Base-by-base conservation (phyloP, 2,329 filamentous ascomycete genomes). In the Colletotrichum cereale region DNA sequence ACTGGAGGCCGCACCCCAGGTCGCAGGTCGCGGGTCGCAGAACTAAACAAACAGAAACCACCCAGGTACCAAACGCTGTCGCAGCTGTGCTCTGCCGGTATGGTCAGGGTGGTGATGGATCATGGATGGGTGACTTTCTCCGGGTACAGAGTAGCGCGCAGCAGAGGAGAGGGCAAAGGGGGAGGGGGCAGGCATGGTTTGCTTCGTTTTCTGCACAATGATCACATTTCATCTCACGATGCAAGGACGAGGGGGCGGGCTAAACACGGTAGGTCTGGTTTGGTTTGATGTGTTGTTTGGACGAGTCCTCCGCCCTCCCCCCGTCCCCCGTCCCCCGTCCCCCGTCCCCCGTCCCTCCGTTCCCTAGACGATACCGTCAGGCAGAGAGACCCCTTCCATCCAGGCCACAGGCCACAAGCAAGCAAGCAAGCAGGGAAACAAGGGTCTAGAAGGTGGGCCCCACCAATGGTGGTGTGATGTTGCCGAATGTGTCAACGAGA, bases 391-490 rank as follows among this genome's bases (percentile, higher is more conserved):
- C 40, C 40, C 66, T 55, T 57, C 44, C 44, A 16, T 38, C 53
- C 34, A 55, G 47, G 11, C 44, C 44, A 24, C n/a, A 57, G 38
- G n/a, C 56, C 40, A 48, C 52, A 24, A 34, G 44, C 21, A 47
- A 24, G 18, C 21, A 44, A 42, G 18, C 16, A 42, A 44, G 42
- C 42, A 56, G 34, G 48, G 11, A 38, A 42, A n/a, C 50, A 31
- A 66, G 60, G 56, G 56, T 50, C 62, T 14, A 26, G 44, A 8
- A 18, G 34, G 42, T 63, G 53, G 65, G 36, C 53, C n/a, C n/a
- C n/a, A n/a, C n/a, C 47, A 60, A 64, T 68, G 38, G 53, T 68
- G 68, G 65, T 62, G 58, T 55, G 65, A n/a, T 68, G 58, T 68
- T 40, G 65, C 36, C 48, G 24, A 36, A 36, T 55, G 61, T 52